Base-by-base conservation (phyloP, 2,329 filamentous ascomycete genomes). In the Drechslera avenae region DNA sequence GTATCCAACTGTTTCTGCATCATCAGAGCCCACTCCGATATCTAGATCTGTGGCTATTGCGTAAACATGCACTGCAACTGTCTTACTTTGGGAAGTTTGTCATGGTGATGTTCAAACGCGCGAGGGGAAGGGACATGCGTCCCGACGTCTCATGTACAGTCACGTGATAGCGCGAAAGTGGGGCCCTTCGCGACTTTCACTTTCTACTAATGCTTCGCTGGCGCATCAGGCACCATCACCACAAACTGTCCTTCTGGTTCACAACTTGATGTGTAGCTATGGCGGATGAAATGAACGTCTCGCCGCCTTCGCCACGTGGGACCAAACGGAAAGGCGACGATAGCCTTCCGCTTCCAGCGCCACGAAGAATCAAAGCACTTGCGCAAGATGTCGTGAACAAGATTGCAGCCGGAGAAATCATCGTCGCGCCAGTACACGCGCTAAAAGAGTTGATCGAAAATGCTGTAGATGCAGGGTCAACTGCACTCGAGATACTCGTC, bases 371-470 rank as follows among this genome's bases (percentile, higher is more conserved):
- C 62, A 75, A 96, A 86, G 89, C 93, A 12, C 83, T 99, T 19
- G 90, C 96, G 66, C 86, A 89, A 57, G 88, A 94, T 76, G 94
- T 99, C 17, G 89, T 99, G 60, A 99, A 97, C 79, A 99, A 97
- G 74, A 99, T 99, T 62, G 94, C 94, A 1, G 94, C 94, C 0
- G 94, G 94, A 16, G 94, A 99, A 74, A 99, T 99, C 65, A 99
- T 99, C 54, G 91, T 99, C 40, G 93, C 94, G 2, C 95, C 94
- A 0, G 91, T 97, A 21, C 91, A 99, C 73, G 94, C 95, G 3
- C 76, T 99, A 50, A 99, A 99, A 75, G 94, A 99, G 72, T 79
- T 99, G 41, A 91, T 99, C 10, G 94, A 99, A 73, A 99, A 99
- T 66, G 88, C 94, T 3, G 91, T 99, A 13, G 95, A 99, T 75